Conservation (phyloP, 2,329 filamentous ascomycete genomes). For the Fusarium keratoplasticum region DNA sequence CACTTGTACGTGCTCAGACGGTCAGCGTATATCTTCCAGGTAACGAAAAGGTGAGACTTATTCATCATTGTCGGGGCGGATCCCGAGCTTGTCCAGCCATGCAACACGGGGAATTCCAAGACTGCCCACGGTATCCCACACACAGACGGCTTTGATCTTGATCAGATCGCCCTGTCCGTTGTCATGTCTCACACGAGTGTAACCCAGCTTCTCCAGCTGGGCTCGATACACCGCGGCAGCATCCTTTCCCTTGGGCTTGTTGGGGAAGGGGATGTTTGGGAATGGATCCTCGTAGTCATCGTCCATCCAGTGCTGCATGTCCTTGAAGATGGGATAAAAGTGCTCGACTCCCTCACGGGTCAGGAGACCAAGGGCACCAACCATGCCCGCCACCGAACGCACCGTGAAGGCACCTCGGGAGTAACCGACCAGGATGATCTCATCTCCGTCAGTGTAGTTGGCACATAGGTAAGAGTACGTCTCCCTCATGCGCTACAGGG, state of each 20-base stretch:
- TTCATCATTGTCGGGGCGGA: slow-evolving; percentile 58
- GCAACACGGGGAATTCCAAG: slow-evolving; percentile 59
- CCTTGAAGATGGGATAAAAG: slow-evolving; percentile 68
- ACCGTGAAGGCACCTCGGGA: slow-evolving; percentile 70
- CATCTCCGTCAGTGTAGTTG: slow-evolving; percentile 70
- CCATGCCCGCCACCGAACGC: slow-evolving; percentile 66
- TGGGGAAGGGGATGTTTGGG: slow-evolving; percentile 57
- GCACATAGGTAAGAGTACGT: slow-evolving; percentile 72
- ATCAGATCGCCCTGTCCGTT: slow-evolving; percentile 57
- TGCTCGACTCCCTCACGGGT: slow-evolving; percentile 64
- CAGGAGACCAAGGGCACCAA: slow-evolving; percentile 62
- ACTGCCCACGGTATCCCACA: slow-evolving; percentile 60
- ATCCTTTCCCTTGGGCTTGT: slow-evolving; percentile 60
- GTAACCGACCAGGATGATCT: slow-evolving; percentile 68
- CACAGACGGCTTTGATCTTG: slow-evolving; percentile 58
- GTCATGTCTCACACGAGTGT: slow-evolving; percentile 57
- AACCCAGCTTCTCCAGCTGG: slow-evolving; percentile 56
- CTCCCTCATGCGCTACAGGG: slow-evolving; percentile 64
- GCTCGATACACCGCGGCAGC: slow-evolving; percentile 58
- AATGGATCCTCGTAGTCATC: slow-evolving; percentile 59
- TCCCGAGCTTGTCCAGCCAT: slow-evolving; percentile 60
- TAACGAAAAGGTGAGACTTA: slow-evolving; percentile 49
- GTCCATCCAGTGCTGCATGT: slow-evolving; percentile 66
- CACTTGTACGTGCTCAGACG: slow-evolving; percentile 58
- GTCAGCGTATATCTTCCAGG: slow-evolving; percentile 43